Evolutionary conservation across 2,329 filamentous ascomycete species (phyloP).

Genomic region (Beauveria rudraprayagi): DNA sequence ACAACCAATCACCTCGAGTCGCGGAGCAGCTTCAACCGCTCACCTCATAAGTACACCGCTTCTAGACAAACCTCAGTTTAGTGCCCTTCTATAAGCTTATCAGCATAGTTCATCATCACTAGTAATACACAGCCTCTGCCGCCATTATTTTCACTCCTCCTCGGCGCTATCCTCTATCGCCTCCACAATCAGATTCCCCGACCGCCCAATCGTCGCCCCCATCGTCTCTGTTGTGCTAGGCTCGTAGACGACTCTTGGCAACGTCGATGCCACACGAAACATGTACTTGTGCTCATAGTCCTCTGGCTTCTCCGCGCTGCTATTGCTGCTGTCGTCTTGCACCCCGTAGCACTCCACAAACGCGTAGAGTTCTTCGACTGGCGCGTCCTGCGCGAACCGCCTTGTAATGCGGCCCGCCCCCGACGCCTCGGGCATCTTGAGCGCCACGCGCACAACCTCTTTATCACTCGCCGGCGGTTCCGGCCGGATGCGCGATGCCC

Average conservation of each 20-base stretch:
- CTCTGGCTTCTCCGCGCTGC: conserved; percentile 41
- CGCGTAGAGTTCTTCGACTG: conserved; percentile 84
- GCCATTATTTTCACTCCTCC: conserved; percentile 25
- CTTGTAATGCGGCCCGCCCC: conserved; percentile 70
- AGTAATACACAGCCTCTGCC: conserved; percentile 8
- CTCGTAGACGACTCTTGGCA: conserved; percentile 77
- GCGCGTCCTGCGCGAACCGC: conserved; percentile 60
- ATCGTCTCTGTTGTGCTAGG: conserved; percentile 59
- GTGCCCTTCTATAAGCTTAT: too few relatives aligned
- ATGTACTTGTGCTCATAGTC: conserved; percentile 72
- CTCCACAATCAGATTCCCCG: conserved; percentile 87
- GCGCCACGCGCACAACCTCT: conserved; percentile 62
- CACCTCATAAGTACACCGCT: neutral
- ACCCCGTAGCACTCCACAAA: conserved; percentile 87
- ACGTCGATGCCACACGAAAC: conserved; percentile 78
- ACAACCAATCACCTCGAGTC: too few relatives aligned
- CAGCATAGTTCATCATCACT: neutral
- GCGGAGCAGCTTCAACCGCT: neutral
- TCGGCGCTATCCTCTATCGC: conserved; percentile 31
- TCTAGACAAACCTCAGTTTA: too few relatives aligned
- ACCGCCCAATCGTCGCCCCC: conserved; percentile 66
- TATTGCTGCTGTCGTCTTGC: conserved; percentile 31
- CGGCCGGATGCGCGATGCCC: conserved; percentile 54
- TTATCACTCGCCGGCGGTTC: conserved; percentile 60
- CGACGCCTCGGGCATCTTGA: conserved; percentile 51